Evolutionary conservation across 1,284 basidiomycete genomes (phyloP).

Genomic region (Heterobasidion irregulare): DNA sequence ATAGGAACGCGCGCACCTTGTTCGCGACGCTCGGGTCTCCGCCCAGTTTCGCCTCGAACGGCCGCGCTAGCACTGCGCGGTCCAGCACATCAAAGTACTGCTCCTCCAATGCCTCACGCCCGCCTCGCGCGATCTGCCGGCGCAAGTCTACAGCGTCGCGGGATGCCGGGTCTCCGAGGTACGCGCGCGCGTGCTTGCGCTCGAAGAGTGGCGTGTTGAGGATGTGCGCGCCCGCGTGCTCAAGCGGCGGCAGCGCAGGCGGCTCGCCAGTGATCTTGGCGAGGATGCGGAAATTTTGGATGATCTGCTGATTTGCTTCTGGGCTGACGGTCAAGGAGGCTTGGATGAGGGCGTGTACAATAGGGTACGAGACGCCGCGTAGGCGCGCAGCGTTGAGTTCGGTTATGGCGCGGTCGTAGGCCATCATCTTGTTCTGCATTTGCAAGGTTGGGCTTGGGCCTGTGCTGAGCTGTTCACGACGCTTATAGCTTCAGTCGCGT

Average conservation of each 20-base stretch:
- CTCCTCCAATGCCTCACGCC: constrained; percentile 69
- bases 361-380: constrained; percentile 64
- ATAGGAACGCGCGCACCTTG: constrained; percentile 81
- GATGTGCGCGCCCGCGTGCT: constrained; percentile 71
- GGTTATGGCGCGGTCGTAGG: constrained; percentile 77
- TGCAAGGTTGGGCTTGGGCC: constrained; percentile 56
- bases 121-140: constrained; percentile 64
- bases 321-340: constrained; percentile 48
- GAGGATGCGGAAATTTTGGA: constrained; percentile 65
- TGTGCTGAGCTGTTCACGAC: constrained; percentile 31
- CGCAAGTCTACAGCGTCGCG: constrained; percentile 57
- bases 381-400: constrained; percentile 70
- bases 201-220: constrained; percentile 68
- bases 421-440: constrained; percentile 93
- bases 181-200: constrained; percentile 65
- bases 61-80: constrained; percentile 75
- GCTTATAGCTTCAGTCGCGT: neutral
- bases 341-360: constrained; percentile 62
- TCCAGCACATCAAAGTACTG: constrained; percentile 87
- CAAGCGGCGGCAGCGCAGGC: constrained; percentile 57
- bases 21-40: constrained; percentile 89
- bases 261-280: constrained; percentile 65
- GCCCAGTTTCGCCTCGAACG: constrained; percentile 82
- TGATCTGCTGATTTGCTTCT: constrained; percentile 56
- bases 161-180: constrained; percentile 61